These are phyloP conservation scores for Lichenothelia convexa DNA, from an alignment of 495 filamentous ascomycete genomes.

Conservation along the genomic window DNA sequence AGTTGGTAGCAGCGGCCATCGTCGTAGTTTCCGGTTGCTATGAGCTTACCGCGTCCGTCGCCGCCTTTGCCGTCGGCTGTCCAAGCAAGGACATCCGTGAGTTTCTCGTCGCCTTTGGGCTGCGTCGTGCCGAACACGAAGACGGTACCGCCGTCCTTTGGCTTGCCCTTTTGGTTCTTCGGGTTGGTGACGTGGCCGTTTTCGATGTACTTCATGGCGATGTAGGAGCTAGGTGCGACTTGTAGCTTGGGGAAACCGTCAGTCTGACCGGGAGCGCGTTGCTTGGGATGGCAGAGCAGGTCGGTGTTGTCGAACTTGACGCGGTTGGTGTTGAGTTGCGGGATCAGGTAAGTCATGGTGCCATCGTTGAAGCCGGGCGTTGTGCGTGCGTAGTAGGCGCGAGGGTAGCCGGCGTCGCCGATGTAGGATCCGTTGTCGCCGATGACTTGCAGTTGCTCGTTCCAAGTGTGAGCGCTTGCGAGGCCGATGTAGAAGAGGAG, in stretches of 20 bases:
- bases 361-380: constrained; percentile 30
- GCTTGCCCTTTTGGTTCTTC: constrained; percentile 38
- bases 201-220: constrained; percentile 62
- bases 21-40: constrained; percentile 60
- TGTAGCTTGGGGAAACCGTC: constrained; percentile 38
- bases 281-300: constrained; percentile 36
- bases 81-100: constrained; percentile 61
- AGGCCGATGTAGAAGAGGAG: constrained; percentile 10
- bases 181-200: constrained; percentile 75
- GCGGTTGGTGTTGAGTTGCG: constrained; percentile 21
- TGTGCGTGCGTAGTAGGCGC: constrained; percentile 36
- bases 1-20: constrained; percentile 71
- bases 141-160: constrained; percentile 50
- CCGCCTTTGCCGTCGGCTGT: constrained; percentile 58
- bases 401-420: constrained; percentile 47
- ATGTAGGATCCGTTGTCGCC: constrained; percentile 54
- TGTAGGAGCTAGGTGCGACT: constrained; percentile 44
- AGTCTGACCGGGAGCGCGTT: constrained; percentile 34
- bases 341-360: constrained; percentile 31
- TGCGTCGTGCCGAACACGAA: constrained; percentile 69
- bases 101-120: constrained; percentile 38
- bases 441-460: constrained; percentile 53
- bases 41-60: constrained; percentile 49
- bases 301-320: constrained; percentile 23
- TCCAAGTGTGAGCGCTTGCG: constrained; percentile 52